Conservation (phyloP, 148 eudicot species). For the Suaeda aralocaspica region DNA sequence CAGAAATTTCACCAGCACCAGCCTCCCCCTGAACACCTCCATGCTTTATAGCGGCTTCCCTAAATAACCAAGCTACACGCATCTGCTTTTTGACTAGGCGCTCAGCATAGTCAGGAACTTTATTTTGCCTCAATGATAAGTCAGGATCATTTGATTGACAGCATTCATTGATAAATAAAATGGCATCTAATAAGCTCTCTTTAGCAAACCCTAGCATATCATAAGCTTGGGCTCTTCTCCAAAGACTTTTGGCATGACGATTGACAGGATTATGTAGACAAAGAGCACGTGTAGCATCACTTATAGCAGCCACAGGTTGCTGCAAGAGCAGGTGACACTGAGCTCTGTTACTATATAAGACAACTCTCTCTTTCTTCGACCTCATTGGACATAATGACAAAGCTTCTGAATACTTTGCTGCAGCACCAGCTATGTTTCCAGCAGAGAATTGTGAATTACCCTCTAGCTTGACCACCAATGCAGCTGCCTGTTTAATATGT, state of each 20-base stretch:
- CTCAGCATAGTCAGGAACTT: constrained; percentile 97
- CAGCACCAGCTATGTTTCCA: constrained; percentile 85
- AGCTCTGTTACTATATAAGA: constrained; percentile 87
- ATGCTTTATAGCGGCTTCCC: constrained; percentile 88
- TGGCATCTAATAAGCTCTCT: constrained; percentile 96
- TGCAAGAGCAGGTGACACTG: constrained; percentile 89
- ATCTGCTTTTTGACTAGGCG: constrained; percentile 95
- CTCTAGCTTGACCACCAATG: constrained; percentile 90
- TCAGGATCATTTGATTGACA: constrained; percentile 92
- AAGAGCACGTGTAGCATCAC: constrained; percentile 92
- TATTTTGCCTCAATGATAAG: constrained; percentile 76
- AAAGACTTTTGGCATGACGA: constrained; percentile 91
- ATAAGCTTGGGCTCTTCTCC: constrained; percentile 99
- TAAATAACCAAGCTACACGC: constrained; percentile 93
- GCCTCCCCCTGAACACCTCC: constrained; percentile 90
- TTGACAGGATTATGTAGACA: constrained; percentile 85
- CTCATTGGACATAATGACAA: constrained; percentile 81
- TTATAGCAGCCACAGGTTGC: constrained; percentile 81
- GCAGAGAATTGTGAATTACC: constrained; percentile 93
- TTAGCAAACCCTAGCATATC: constrained; percentile 95
- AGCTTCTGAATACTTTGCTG: constrained; percentile 90
- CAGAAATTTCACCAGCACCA: constrained; percentile 60
- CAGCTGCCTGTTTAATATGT: constrained; percentile 91
- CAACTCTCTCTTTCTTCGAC: constrained; percentile 87
- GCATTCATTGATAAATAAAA: constrained; percentile 83